Evolutionary conservation across 2,329 filamentous ascomycete species (phyloP), one percentile per base, ranked within the genome.

Genomic region (Paradendryphiella salina): DNA sequence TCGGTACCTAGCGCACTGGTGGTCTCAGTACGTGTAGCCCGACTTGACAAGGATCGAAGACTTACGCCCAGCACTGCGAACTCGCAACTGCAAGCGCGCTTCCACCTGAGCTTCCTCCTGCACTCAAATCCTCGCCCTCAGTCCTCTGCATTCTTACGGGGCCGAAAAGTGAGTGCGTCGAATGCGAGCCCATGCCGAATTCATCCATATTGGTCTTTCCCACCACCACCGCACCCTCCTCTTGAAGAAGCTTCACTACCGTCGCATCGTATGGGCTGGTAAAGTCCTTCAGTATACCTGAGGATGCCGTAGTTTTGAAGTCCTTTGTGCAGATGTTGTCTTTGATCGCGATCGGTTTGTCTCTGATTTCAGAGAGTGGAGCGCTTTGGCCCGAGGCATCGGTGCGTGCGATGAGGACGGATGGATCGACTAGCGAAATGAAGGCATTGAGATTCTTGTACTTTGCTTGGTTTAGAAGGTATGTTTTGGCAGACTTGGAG

Each of bases 171-270:
- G 90, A 91, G 64, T 86, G 76, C 15, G 79, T 81, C 1, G 86
- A 88, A 68, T 96, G 87, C 7, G 90, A 95, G 2, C 91, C 91
- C 92, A 96, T 96, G 21, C 92, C 91, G 70, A 96, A 96, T 70
- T 96, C 94, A 74, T 97, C 94, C 79, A 97, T 85, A 70, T 96
- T 96, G 2, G 90, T 92, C 73, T 96, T 96, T 5, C 87, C 88
- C 1, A 85, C 79, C 1, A 93, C 71, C 5, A 81, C 71, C 5
- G 84, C 85, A 34, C 87, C 88, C 4, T 82, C 79, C 21, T 77
- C 69, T 48, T 82, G 81, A 28, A 96, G 79, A 62, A 86, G 82
- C 43, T 80, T 76, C 28, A 95, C 84, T 14, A 96, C 85, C 7
- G 89, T 93, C 14, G 93, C 90, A 69, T 92, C 84, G 72, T 88